A percentile compares a stretch with the other conserved stretches of the same genome.
Conservation (phyloP, 2,329 filamentous ascomycete species). For the Colletotrichum sidae region DNA sequence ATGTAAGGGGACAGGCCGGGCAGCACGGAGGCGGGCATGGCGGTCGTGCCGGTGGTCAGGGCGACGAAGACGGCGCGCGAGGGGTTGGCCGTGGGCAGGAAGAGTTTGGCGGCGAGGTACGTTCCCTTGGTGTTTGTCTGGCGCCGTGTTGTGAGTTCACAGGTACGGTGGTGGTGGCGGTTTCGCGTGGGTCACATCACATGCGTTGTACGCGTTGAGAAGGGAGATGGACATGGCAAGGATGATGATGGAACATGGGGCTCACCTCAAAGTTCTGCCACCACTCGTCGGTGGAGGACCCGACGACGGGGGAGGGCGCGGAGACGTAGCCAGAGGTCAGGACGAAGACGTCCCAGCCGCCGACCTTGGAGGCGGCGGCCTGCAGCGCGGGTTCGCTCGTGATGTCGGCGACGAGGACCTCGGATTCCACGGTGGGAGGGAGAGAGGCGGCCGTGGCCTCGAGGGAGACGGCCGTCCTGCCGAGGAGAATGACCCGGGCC, state of each 20-base stretch:
- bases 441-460: constrained; percentile 39
- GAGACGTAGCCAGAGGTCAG: constrained; percentile 37
- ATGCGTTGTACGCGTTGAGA: neutral
- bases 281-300: constrained; percentile 38
- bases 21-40: constrained; percentile 36
- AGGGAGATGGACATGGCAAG: constrained; percentile 1
- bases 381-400: constrained; percentile 21
- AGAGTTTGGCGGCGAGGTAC: constrained; percentile 57
- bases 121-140: constrained; percentile 64
- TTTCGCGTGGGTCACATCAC: too few relatives aligned
- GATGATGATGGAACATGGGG: neutral
- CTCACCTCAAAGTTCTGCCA: constrained; percentile 42
- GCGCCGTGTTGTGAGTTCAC: constrained; percentile 9
- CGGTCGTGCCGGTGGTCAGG: constrained; percentile 39
- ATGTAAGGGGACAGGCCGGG: constrained; percentile 38
- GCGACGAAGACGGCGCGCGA: constrained; percentile 37
- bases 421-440: constrained; percentile 32
- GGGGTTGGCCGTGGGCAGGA: constrained; percentile 52
- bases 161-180: neutral
- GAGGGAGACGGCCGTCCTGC: constrained; percentile 48
- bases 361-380: constrained; percentile 28
- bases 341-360: constrained; percentile 38
- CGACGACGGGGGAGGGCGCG: constrained; percentile 32
- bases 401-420: constrained; percentile 21
- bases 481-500: constrained; percentile 51